Conservation (phyloP, 2,329 filamentous ascomycete species). For the Stagonosporopsis chrysanthemi region DNA sequence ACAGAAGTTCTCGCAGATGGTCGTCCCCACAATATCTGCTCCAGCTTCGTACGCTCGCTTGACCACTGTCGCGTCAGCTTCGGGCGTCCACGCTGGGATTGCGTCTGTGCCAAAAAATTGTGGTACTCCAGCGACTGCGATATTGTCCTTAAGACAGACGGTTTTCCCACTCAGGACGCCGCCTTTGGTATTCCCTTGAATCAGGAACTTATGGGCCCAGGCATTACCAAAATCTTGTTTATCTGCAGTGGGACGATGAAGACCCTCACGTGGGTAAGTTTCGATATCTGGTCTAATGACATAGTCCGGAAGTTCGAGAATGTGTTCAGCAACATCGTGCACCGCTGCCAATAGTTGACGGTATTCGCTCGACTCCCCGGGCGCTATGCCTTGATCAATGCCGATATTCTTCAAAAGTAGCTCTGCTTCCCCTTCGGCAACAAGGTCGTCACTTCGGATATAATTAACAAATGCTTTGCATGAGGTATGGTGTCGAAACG, state of each 20-base stretch:
- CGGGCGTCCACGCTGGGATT: slow-evolving; percentile 57
- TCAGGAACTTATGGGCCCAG: slow-evolving; percentile 61
- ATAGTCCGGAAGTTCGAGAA: slow-evolving; percentile 58
- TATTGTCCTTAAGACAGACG: slow-evolving; percentile 63
- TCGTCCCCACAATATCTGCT: slow-evolving; percentile 59
- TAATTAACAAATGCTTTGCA: slow-evolving; percentile 3
- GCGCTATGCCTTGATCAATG: slow-evolving; percentile 39
- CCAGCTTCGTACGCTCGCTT: slow-evolving; percentile 60
- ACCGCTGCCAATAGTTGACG: slow-evolving; percentile 59
- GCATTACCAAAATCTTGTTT: slow-evolving; percentile 54
- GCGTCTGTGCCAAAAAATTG: slow-evolving; percentile 62
- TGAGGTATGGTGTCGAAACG: not conserved
- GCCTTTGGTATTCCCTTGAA: slow-evolving; percentile 44
- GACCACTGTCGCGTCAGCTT: slow-evolving; percentile 63
- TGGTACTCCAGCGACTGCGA: slow-evolving; percentile 62
- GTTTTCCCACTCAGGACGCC: slow-evolving; percentile 49
- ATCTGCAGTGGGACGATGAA: slow-evolving; percentile 49
- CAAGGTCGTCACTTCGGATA: slow-evolving; percentile 28
- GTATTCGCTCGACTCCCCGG: slow-evolving; percentile 55
- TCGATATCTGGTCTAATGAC: slow-evolving; percentile 52
- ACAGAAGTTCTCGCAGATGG: slow-evolving; percentile 63
- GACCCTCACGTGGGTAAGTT: slow-evolving; percentile 55
- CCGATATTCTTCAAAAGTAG: slow-evolving; percentile 32
- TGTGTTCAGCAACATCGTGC: slow-evolving; percentile 59
- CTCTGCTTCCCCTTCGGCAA: slow-evolving; percentile 36